Evolutionary conservation across 1,139 yeast genomes (phyloP), one percentile per base, ranked within the genome.

Genomic region (Candida sanyaensis): DNA sequence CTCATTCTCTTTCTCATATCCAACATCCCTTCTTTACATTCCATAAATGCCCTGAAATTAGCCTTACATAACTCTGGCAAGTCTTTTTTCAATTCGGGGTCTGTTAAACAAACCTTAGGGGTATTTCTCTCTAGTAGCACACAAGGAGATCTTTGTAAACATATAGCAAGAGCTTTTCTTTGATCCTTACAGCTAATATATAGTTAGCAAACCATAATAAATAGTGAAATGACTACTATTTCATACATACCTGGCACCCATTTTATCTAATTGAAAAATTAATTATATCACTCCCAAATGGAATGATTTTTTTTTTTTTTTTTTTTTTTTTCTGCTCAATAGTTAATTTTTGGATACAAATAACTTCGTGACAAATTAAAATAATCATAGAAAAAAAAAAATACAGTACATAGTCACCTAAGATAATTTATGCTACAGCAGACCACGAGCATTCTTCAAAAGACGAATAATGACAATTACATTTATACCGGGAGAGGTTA

Each of bases 131-230:
- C 89, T 37, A 93, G 80, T 72, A 93, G 78, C 48, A 93, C 99
- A 67, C 99, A 93, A 12, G 98, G 98, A 5, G 98, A 91, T 64
- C 97, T 77, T 65, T 93, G 99, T 43, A 93, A 77, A 63, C 99
- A 93, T 24, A 93, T 86, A 6, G 98, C 98, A 53, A 93, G 90
- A 12, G 96, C 96, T 59, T 83, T 89, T 60, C 91, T 82, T 61
- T 92, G 95, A 66, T 93, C 99, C 61, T 88, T 86, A 68, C 99
- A 93, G 77, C 96, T 91, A 50, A 2, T 27, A n/a, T 13, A 33
- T 5, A 12, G 21, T 17, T 17, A 17, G 21, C 21, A 17, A 17
- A 17, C 21, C 21, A 3, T 17, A 44, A 43, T 43, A 46, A 46
- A 40, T 43, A 6, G 21, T 6, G 7, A 17, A 11, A 17, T 10